Conservation (phyloP, 305 asterid species). For the Salvia sclarea region DNA sequence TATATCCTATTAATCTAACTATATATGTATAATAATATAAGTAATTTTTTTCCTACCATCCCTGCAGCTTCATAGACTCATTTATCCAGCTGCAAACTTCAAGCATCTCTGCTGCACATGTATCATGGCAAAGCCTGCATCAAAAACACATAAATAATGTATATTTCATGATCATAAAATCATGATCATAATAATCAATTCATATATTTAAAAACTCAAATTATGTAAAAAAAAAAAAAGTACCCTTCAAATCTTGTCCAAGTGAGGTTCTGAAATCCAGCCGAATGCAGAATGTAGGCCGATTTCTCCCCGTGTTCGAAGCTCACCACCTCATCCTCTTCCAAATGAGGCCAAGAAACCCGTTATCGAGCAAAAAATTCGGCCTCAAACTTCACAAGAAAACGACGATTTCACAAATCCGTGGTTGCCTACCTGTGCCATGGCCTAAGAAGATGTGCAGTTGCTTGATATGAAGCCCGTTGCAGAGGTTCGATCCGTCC, state of each 20-base stretch:
- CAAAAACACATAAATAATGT: neutral
- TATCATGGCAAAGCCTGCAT: conserved; percentile 72
- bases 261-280: conserved; percentile 56
- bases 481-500: conserved; percentile 40
- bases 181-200: no score
- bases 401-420: neutral
- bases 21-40: neutral
- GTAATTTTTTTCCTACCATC: conserved; percentile 23
- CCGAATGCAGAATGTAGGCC: conserved; percentile 39
- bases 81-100: conserved; percentile 64
- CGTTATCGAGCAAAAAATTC: neutral
- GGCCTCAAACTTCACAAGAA: neutral
- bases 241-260: conserved; percentile 59
- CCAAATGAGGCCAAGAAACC: neutral
- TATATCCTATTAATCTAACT: no score
- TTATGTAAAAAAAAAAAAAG: neutral
- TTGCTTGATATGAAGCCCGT: conserved; percentile 46
- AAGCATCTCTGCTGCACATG: conserved; percentile 55
- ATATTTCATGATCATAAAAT: no score
- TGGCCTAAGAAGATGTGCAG: conserved; percentile 64
- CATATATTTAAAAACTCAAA: neutral
- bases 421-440: conserved; percentile 54
- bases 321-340: conserved; percentile 74
- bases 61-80: conserved; percentile 50
- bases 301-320: conserved; percentile 46